Evolutionary conservation across 805 yeast species (phyloP).

Genomic region (Saturnispora halmiae): DNA sequence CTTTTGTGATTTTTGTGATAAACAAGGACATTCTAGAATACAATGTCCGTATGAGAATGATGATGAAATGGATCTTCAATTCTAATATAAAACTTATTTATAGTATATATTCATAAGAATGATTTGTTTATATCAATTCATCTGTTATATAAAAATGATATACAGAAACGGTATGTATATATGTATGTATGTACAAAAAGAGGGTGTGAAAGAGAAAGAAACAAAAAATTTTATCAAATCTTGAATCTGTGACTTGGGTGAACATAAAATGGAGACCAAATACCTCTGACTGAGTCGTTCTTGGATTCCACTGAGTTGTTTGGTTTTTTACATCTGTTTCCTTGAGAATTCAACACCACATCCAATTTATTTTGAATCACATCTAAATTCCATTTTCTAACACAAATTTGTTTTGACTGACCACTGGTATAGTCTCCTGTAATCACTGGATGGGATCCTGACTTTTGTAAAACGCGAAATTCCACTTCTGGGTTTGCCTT

Average conservation of each 20-base stretch:
- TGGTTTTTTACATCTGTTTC: slow-evolving; percentile 51
- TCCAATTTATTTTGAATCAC: slow-evolving; percentile 58
- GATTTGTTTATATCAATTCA: no score
- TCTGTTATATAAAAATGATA: no score
- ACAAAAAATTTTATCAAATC: slow-evolving; percentile 24
- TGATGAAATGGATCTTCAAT: slow-evolving; percentile 21
- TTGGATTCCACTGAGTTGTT: slow-evolving; percentile 70
- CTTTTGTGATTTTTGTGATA: slow-evolving; percentile 94
- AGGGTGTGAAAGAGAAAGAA: no score
- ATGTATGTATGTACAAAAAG: not conserved
- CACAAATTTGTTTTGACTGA: slow-evolving; percentile 43
- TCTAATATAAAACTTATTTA: slow-evolving; percentile 7
- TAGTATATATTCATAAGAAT: slow-evolving; percentile 13
- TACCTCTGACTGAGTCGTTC: slow-evolving; percentile 84
- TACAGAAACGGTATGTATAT: slow-evolving; percentile 5
- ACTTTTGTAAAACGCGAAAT: slow-evolving; percentile 56
- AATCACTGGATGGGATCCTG: slow-evolving; percentile 73
- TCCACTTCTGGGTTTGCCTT: slow-evolving; percentile 53
- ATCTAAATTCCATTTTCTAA: slow-evolving; percentile 57
- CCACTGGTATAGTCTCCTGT: slow-evolving; percentile 45
- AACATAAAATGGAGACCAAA: slow-evolving; percentile 94
- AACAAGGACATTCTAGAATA: slow-evolving; percentile 77
- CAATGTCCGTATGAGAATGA: slow-evolving; percentile 82
- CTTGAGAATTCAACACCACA: slow-evolving; percentile 59
- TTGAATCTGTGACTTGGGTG: slow-evolving; percentile 41